phyloP scores from a whole-genome alignment of 257 asterid species.

The Eucommia ulmoides region DNA sequence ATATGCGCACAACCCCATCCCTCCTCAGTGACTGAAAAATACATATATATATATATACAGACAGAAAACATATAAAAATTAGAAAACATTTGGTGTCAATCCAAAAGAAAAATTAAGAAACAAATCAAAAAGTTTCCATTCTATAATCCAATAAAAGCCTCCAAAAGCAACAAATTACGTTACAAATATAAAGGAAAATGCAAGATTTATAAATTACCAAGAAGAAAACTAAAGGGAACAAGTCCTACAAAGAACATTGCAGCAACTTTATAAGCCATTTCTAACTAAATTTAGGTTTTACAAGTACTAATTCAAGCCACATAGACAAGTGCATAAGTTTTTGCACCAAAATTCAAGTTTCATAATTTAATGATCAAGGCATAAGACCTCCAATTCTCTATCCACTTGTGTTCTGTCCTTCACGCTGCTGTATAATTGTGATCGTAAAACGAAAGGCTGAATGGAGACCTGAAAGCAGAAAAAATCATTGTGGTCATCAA shows the following conservation, averaged over 20 bases:
- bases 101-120: neutral
- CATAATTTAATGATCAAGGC: conserved; percentile 1
- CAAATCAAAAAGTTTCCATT: too few species aligned
- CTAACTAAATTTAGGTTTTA: too few species aligned
- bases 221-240: too few species aligned
- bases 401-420: conserved; percentile 95
- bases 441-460: conserved; percentile 67
- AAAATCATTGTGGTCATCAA: neutral
- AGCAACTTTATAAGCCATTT: too few species aligned
- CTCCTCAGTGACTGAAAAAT: conserved; percentile 61
- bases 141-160: too few species aligned
- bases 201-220: too few species aligned
- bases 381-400: conserved; percentile 80
- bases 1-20: conserved; percentile 56
- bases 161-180: too few species aligned
- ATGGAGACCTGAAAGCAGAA: conserved; percentile 49
- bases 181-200: too few species aligned
- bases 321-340: too few species aligned
- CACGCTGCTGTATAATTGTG: conserved; percentile 91
- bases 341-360: neutral
- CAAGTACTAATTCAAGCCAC: too few species aligned
- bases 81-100: neutral
- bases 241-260: too few species aligned
- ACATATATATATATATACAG: neutral
- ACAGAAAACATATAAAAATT: conserved; percentile 1